phyloP scores from a whole-genome alignment of 1,139 yeast genomes.

The Magnusiomyces paraingens region DNA sequence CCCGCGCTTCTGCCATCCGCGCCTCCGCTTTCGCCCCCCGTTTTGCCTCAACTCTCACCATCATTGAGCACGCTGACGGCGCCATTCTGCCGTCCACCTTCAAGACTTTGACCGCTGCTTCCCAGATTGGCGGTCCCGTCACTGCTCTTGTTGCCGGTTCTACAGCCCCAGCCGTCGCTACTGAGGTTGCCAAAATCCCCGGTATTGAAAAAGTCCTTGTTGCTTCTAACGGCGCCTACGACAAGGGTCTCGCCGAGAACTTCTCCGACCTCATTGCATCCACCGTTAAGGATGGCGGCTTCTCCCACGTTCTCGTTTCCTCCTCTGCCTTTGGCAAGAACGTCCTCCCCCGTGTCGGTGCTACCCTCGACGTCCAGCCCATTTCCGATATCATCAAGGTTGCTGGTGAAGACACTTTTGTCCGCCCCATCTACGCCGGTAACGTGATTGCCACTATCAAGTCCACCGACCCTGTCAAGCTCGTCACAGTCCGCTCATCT shows the following conservation, averaged over 20 bases:
- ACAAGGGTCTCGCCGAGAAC: slow-evolving; percentile 36
- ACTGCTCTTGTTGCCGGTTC: slow-evolving; percentile 40
- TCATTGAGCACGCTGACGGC: slow-evolving; percentile 56
- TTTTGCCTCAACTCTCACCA: slow-evolving; percentile 59
- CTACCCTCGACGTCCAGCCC: slow-evolving; percentile 81
- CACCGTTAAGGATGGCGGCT: slow-evolving; percentile 37
- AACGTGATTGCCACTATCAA: slow-evolving; percentile 83
- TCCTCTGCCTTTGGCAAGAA: slow-evolving; percentile 86
- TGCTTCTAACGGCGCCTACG: slow-evolving; percentile 35
- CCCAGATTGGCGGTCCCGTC: slow-evolving; percentile 33
- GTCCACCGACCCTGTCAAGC: slow-evolving; percentile 55
- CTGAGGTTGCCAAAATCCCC: slow-evolving; percentile 30
- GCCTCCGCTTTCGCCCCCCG: slow-evolving; percentile 18
- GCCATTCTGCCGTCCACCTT: slow-evolving; percentile 60
- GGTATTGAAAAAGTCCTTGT: slow-evolving; percentile 37
- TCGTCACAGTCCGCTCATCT: slow-evolving; percentile 76
- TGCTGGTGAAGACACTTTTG: slow-evolving; percentile 61
- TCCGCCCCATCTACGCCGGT: slow-evolving; percentile 94
- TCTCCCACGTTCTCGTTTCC: slow-evolving; percentile 71
- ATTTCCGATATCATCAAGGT: slow-evolving; percentile 73
- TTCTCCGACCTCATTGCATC: slow-evolving; percentile 37
- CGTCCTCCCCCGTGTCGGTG: slow-evolving; percentile 80
- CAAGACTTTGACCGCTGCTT: slow-evolving; percentile 38
- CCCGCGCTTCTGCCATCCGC: slow-evolving; percentile 3
- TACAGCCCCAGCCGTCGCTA: slow-evolving; percentile 32